Evolutionary conservation across 805 yeast species (phyloP).

Genomic region (Saccharomyces jurei): DNA sequence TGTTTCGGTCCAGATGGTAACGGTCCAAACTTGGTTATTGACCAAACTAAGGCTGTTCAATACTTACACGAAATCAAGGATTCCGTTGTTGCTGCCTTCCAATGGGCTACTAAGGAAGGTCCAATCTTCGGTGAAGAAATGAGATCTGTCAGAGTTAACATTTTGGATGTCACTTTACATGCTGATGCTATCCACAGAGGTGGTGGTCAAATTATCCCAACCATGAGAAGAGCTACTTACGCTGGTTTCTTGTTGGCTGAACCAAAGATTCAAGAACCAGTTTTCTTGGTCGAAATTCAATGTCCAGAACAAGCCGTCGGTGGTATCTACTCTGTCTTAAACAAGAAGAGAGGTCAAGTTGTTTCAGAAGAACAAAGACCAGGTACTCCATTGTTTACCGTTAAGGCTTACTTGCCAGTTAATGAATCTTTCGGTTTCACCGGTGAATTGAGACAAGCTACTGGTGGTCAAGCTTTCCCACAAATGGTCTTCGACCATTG

Average conservation of each 20-base stretch:
- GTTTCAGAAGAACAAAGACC: conserved; percentile 99
- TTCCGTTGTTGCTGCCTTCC: conserved; percentile 99
- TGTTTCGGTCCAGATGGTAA: conserved; percentile 99
- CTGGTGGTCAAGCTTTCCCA: conserved; percentile 99
- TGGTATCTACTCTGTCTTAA: conserved; percentile 99
- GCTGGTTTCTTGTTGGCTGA: conserved; percentile 97
- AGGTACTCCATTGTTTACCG: conserved; percentile 99
- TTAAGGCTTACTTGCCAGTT: conserved; percentile 99
- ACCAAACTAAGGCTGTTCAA: conserved; percentile 99
- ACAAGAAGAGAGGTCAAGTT: conserved; percentile 99
- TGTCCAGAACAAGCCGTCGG: conserved; percentile 99
- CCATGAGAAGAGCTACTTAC: conserved; percentile 99
- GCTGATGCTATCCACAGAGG: conserved; percentile 99
- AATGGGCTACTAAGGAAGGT: conserved; percentile 99
- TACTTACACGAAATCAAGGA: conserved; percentile 98
- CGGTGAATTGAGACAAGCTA: conserved; percentile 98
- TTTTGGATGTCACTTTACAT: conserved; percentile 97
- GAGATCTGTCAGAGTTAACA: conserved; percentile 96
- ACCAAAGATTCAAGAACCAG: conserved; percentile 99
- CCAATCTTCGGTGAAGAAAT: conserved; percentile 94
- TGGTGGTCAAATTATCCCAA: conserved; percentile 99
- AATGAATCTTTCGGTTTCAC: conserved; percentile 99
- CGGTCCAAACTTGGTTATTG: conserved; percentile 98
- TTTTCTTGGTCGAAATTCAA: conserved; percentile 97
- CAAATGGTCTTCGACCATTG: conserved; percentile 99